phyloP scores from a whole-genome alignment of 139 green algal genomes.

The Micractinium sp. region DNA sequence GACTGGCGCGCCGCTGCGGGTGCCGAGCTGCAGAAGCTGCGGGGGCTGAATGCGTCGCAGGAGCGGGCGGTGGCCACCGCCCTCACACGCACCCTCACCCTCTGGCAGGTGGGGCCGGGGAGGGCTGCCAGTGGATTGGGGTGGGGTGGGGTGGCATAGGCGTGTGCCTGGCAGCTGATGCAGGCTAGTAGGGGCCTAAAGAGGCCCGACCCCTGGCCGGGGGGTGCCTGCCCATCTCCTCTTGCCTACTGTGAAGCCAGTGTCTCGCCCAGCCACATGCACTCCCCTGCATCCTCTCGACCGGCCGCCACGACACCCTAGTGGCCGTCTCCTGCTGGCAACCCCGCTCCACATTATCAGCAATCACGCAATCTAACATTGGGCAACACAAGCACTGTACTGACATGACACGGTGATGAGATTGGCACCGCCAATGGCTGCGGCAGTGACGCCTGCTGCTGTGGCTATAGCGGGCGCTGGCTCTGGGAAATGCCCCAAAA shows the following conservation, averaged over 20 bases:
- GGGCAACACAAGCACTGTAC: too few species aligned
- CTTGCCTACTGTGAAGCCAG: not conserved
- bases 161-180: not conserved
- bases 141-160: not conserved
- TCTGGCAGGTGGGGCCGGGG: slow-evolving; percentile 60
- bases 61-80: slow-evolving; percentile 65
- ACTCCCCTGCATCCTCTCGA: not conserved
- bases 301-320: not conserved
- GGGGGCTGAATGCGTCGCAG: slow-evolving; percentile 66
- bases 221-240: not conserved
- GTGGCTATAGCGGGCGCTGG: too few species aligned
- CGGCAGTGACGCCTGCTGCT: too few species aligned
- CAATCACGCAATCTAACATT: too few species aligned
- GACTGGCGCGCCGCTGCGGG: not conserved
- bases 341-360: too few species aligned
- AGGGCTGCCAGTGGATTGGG: not conserved
- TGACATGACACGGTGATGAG: too few species aligned
- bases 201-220: too few species aligned
- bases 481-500: too few species aligned
- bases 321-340: too few species aligned
- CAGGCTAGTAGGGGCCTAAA: too few species aligned
- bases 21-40: not conserved
- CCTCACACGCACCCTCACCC: slow-evolving; percentile 66
- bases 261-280: too few species aligned
- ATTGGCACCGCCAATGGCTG: too few species aligned